phyloP scores from a whole-genome alignment of 495 filamentous ascomycete genomes.

The Penicillium silybi region DNA sequence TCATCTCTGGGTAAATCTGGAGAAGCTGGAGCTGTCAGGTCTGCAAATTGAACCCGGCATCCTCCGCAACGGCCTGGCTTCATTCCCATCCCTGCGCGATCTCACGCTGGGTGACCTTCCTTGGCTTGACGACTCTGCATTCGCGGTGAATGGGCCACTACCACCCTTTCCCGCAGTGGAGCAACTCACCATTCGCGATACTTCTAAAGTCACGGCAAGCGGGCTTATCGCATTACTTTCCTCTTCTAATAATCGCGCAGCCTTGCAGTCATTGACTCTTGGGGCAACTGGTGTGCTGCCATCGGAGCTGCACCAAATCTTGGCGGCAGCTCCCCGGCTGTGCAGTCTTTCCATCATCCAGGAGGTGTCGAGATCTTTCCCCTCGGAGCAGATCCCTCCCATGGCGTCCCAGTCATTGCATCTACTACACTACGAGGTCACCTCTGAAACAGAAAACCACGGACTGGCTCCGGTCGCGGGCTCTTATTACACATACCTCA shows the following conservation, averaged over 20 bases:
- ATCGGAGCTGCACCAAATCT: slow-evolving; percentile 57
- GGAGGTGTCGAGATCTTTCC: slow-evolving; percentile 63
- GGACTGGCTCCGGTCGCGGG: slow-evolving; percentile 56
- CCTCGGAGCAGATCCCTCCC: slow-evolving; percentile 53
- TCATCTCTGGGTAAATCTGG: slow-evolving; percentile 70
- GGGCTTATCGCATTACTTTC: slow-evolving; percentile 66
- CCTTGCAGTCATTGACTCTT: slow-evolving; percentile 59
- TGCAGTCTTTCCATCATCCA: slow-evolving; percentile 62
- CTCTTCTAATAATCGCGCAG: slow-evolving; percentile 39
- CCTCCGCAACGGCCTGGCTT: slow-evolving; percentile 65
- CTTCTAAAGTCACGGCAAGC: slow-evolving; percentile 62
- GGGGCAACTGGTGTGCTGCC: slow-evolving; percentile 63
- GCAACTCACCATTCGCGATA: slow-evolving; percentile 63
- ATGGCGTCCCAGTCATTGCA: slow-evolving; percentile 63
- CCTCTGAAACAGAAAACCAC: slow-evolving; percentile 46
- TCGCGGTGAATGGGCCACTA: slow-evolving; percentile 53
- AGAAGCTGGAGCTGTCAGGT: slow-evolving; percentile 70
- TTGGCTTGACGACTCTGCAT: slow-evolving; percentile 71
- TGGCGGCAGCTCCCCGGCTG: slow-evolving; percentile 60
- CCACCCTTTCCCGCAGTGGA: slow-evolving; percentile 68
- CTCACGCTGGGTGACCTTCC: slow-evolving; percentile 66
- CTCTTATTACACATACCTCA: slow-evolving; percentile 85
- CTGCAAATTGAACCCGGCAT: slow-evolving; percentile 69
- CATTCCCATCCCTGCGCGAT: slow-evolving; percentile 62
- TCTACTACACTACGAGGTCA: slow-evolving; percentile 79